Percentiles rank a stretch among this genome's conserved stretches.
These are phyloP conservation scores for Talaromyces piceae DNA, from an alignment of 2,329 filamentous ascomycete genomes.

Conservation along the genomic window DNA sequence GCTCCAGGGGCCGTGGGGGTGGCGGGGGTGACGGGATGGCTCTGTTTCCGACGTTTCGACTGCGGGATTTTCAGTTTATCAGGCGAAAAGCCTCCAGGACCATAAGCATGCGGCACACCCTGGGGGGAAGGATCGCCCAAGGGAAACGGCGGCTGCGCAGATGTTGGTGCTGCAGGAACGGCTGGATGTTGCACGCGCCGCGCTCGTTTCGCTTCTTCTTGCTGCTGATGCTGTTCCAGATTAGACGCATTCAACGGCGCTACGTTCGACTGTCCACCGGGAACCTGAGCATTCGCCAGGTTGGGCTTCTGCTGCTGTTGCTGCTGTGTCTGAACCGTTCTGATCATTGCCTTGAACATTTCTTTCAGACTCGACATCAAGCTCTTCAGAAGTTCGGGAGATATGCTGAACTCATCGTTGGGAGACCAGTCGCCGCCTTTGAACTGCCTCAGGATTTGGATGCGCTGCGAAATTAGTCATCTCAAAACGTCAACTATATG, in stretches of 20 bases:
- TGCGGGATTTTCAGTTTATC: slow-evolving; percentile 53
- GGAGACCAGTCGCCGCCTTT: slow-evolving; percentile 35
- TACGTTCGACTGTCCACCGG: slow-evolving; percentile 21
- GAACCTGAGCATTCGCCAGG: slow-evolving; percentile 12
- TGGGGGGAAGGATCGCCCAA: slow-evolving; percentile 47
- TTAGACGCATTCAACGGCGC: slow-evolving; percentile 39
- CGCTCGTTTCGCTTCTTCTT: slow-evolving; percentile 37
- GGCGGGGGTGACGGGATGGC: slow-evolving; percentile 29
- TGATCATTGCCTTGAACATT: slow-evolving; percentile 35
- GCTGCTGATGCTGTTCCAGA: slow-evolving; percentile 40
- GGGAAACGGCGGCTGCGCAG: slow-evolving; percentile 46
- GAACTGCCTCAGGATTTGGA: slow-evolving; percentile 41
- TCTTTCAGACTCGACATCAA: slow-evolving; percentile 33
- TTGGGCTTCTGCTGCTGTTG: slow-evolving; percentile 22
- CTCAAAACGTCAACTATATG: not conserved
- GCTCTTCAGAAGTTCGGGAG: slow-evolving; percentile 30
- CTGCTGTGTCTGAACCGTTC: slow-evolving; percentile 24
- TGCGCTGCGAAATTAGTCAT: slow-evolving; percentile 22
- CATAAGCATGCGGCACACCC: slow-evolving; percentile 51
- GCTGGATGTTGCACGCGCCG: slow-evolving; percentile 33
- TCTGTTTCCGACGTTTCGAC: slow-evolving; percentile 51
- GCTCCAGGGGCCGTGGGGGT: slow-evolving; percentile 15
- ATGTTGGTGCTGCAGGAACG: slow-evolving; percentile 42
- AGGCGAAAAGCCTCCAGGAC: slow-evolving; percentile 44
- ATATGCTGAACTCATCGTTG: slow-evolving; percentile 39